Conservation (phyloP, 805 yeast genomes). For the Starmera amethionina region DNA sequence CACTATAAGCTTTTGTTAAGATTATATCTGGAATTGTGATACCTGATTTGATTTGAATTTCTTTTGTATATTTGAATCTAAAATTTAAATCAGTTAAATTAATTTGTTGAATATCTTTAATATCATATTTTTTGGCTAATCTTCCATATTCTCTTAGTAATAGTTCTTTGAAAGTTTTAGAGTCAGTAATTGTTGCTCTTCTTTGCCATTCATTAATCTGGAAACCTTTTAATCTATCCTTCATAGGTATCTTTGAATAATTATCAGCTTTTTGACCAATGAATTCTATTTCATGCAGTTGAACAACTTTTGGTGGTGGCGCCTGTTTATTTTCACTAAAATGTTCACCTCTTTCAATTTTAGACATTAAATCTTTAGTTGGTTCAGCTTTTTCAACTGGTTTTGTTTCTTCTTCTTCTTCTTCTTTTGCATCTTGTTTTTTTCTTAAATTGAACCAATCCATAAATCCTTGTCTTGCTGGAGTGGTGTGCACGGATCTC, state of each 20-base stretch:
- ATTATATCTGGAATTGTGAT: conserved; percentile 26
- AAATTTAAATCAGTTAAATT: conserved; percentile 18
- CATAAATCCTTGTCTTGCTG: conserved; percentile 21
- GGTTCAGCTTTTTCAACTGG: conserved; percentile 9
- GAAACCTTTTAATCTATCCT: conserved; percentile 14
- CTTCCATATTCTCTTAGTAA: conserved; percentile 11
- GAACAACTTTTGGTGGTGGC: not conserved
- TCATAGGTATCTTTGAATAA: conserved; percentile 4
- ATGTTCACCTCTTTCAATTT: conserved; percentile 24
- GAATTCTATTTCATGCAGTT: conserved; percentile 17
- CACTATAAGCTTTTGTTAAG: conserved; percentile 22
- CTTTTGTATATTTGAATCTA: conserved; percentile 25
- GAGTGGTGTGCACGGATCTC: conserved; percentile 18
- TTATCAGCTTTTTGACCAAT: conserved; percentile 13
- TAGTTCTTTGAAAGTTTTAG: conserved; percentile 17
- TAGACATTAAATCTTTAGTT: conserved; percentile 22
- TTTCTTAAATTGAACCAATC: conserved; percentile 29
- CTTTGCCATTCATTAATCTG: conserved; percentile 27
- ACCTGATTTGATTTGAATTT: conserved; percentile 27
- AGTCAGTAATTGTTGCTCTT: conserved; percentile 14
- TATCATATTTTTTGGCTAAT: conserved; percentile 2
- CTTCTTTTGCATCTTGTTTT: conserved; percentile 11
- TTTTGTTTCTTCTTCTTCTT: conserved; percentile 7
- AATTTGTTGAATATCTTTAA: conserved; percentile 7
- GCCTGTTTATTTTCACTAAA: conserved; percentile 2